Evolutionary conservation across 257 asterid genomes (phyloP).

Genomic region (Echium plantagineum): DNA sequence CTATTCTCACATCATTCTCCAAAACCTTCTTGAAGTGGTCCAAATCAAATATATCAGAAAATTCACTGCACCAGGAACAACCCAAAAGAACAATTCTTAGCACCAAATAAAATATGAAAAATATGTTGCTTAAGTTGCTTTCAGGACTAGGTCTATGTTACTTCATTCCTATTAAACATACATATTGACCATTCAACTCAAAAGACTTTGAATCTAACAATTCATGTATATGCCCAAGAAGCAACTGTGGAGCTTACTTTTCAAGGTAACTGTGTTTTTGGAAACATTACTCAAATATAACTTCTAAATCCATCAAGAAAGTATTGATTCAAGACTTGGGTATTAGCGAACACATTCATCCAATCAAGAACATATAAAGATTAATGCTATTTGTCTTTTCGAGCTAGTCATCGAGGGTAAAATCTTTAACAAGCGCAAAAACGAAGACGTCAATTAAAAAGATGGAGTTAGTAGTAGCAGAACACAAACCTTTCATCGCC

Average conservation of each 20-base stretch:
- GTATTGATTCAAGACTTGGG: background rate
- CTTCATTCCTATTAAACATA: background rate
- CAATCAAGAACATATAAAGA: background rate
- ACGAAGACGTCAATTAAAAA: too few species aligned
- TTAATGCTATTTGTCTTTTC: too few species aligned
- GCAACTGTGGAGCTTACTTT: background rate
- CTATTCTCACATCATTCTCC: conserved; percentile 67
- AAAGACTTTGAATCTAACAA: too few species aligned
- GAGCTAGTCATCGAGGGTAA: too few species aligned
- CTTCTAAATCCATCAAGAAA: background rate
- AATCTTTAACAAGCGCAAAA: too few species aligned
- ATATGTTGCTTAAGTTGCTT: too few species aligned
- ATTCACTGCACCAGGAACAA: conserved; percentile 61
- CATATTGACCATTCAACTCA: background rate
- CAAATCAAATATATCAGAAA: conserved; percentile 84
- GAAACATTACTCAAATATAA: background rate
- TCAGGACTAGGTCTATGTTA: background rate
- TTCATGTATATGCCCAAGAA: too few species aligned
- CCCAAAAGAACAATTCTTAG: conserved; percentile 2
- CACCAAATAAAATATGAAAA: too few species aligned
- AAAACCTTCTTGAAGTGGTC: conserved; percentile 74
- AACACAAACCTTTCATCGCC: conserved; percentile 83
- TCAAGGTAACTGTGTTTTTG: background rate
- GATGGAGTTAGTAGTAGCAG: background rate
- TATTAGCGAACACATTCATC: too few species aligned